These are phyloP conservation scores for Davidsoniella virescens DNA, from an alignment of 2,329 filamentous ascomycete species.

Conservation along the genomic window DNA sequence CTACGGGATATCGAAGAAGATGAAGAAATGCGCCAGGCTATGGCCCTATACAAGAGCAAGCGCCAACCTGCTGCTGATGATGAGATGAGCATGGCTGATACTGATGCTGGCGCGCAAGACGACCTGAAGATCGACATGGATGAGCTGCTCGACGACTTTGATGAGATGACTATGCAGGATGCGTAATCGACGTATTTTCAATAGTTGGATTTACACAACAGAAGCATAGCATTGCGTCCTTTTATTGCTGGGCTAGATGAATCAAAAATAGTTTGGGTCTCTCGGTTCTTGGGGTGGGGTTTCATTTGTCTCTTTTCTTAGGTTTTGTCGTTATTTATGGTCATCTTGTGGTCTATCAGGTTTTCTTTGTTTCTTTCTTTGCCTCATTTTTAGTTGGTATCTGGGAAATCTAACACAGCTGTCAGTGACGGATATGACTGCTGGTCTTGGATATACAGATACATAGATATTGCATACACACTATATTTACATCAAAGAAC, in stretches of 20 bases:
- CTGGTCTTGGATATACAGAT: no score
- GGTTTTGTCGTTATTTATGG: background rate
- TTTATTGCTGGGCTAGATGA: background rate
- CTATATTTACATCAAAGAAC: background rate
- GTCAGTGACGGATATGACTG: no score
- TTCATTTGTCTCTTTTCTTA: slow-evolving; percentile 1
- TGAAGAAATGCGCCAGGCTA: slow-evolving; percentile 63
- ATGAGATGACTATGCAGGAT: slow-evolving; percentile 63
- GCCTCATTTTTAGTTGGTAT: background rate
- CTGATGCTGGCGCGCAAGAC: slow-evolving; percentile 37
- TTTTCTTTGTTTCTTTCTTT: background rate
- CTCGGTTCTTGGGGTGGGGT: background rate
- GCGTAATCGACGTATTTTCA: slow-evolving; percentile 15
- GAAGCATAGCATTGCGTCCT: background rate
- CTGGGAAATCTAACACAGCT: no score
- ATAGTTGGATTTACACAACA: slow-evolving; percentile 7
- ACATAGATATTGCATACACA: no score
- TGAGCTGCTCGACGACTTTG: slow-evolving; percentile 80
- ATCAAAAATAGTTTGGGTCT: slow-evolving; percentile 8
- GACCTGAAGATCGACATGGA: slow-evolving; percentile 58
- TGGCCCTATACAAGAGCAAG: slow-evolving; percentile 70
- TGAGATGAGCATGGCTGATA: slow-evolving; percentile 53
- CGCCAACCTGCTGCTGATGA: slow-evolving; percentile 37
- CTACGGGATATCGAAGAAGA: slow-evolving; percentile 94
- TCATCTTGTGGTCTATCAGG: background rate